Percentiles rank a stretch among this genome's conserved stretches.
Evolutionary conservation across 1,284 basidiomycete genomes (phyloP).

Genomic region (Cronartium quercuum): DNA sequence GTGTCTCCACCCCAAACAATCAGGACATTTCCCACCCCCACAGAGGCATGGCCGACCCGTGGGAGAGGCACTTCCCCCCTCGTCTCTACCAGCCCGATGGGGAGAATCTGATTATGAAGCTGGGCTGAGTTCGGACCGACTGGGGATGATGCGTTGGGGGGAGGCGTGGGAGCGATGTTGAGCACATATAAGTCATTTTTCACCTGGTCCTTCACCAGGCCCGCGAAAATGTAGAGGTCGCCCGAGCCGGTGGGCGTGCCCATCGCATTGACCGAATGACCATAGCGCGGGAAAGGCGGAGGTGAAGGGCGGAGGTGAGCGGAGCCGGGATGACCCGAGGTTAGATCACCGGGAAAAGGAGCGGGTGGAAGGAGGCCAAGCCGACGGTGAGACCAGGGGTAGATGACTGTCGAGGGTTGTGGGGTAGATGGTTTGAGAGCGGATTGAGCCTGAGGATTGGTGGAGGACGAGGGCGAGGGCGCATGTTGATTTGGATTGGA

Average conservation of each 20-base stretch:
- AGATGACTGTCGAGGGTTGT: constrained; percentile 48
- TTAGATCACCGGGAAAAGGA: constrained; percentile 59
- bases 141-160: constrained; percentile 10
- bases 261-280: constrained; percentile 84
- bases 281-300: constrained; percentile 89
- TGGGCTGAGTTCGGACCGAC: constrained; percentile 39
- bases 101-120: constrained; percentile 46
- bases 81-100: constrained; percentile 60
- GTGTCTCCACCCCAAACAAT: constrained; percentile 99
- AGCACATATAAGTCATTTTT: constrained; percentile 92
- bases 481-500: neutral
- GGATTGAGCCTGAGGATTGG: neutral
- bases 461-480: neutral
- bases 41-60: constrained; percentile 90
- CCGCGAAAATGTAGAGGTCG: constrained; percentile 94
- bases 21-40: constrained; percentile 88
- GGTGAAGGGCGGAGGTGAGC: constrained; percentile 55
- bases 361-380: constrained; percentile 62
- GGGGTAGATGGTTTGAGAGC: neutral
- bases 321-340: constrained; percentile 58
- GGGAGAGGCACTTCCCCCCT: constrained; percentile 82
- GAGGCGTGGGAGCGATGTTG: constrained; percentile 61
- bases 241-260: constrained; percentile 59
- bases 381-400: constrained; percentile 69
- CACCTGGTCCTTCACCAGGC: constrained; percentile 83